Percentiles rank a stretch among this genome's conserved stretches.
phyloP scores from a whole-genome alignment of 495 filamentous ascomycete genomes.

The Tricharina praecox region DNA sequence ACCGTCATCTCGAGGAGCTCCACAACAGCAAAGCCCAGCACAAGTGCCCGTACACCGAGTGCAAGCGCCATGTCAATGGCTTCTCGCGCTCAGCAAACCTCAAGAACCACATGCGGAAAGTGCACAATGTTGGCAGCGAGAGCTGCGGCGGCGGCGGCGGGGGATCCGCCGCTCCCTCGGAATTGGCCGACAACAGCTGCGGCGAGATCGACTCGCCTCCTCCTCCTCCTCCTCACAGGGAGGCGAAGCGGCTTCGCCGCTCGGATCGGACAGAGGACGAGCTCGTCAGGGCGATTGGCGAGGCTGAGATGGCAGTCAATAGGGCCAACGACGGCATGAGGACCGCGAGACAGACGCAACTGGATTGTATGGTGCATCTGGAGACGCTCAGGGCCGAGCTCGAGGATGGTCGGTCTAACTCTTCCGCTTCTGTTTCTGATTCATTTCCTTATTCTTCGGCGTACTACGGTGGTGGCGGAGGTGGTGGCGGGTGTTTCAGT shows the following conservation, averaged over 20 bases:
- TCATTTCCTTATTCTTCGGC: neutral
- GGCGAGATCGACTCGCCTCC: neutral
- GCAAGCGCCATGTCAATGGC: constrained; percentile 61
- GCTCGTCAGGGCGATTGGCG: neutral
- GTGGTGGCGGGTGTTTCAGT: neutral
- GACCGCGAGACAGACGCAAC: constrained; percentile 7
- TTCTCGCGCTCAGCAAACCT: constrained; percentile 80
- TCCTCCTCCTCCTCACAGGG: neutral
- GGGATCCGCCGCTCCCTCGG: constrained; percentile 21
- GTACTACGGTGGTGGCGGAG: neutral
- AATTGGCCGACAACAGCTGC: neutral
- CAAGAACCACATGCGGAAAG: constrained; percentile 68
- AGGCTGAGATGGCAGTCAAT: neutral
- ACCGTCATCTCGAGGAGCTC: constrained; percentile 79
- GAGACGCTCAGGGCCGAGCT: neutral
- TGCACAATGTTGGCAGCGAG: constrained; percentile 46
- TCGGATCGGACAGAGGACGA: neutral
- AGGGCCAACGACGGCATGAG: constrained; percentile 8
- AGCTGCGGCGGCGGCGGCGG: constrained; percentile 21
- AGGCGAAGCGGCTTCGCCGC: neutral
- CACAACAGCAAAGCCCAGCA: constrained; percentile 73
- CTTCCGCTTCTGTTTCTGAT: neutral
- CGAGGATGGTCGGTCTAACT: neutral
- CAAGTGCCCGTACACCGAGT: constrained; percentile 63
- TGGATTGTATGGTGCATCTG: neutral